Conservation (phyloP, 148 eudicot genomes). For the Fallopia convolvulus region DNA sequence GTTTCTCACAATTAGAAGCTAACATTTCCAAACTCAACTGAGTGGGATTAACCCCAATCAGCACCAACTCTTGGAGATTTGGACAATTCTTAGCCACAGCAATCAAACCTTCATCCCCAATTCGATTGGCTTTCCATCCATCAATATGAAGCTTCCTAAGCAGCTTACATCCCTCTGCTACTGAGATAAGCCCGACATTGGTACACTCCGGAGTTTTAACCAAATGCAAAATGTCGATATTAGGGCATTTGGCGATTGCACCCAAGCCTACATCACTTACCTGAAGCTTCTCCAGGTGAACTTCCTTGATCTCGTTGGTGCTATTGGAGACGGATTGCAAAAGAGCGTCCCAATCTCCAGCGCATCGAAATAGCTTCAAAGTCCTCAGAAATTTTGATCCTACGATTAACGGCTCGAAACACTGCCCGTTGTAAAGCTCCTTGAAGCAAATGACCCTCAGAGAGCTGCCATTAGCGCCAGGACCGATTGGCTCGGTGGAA, state of each 20-base stretch:
- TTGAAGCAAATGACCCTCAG: slow-evolving; percentile 34
- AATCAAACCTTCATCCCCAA: slow-evolving; percentile 42
- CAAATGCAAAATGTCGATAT: slow-evolving; percentile 39
- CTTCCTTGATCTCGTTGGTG: slow-evolving; percentile 23
- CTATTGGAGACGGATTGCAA: slow-evolving; percentile 20
- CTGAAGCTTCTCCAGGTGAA: slow-evolving; percentile 52
- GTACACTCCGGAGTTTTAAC: slow-evolving; percentile 51
- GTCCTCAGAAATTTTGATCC: slow-evolving; percentile 32
- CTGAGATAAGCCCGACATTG: slow-evolving; percentile 30
- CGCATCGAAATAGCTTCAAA: slow-evolving; percentile 31
- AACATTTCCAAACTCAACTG: slow-evolving; percentile 28
- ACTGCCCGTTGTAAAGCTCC: slow-evolving; percentile 48
- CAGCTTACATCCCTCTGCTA: slow-evolving; percentile 40
- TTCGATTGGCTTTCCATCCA: slow-evolving; percentile 58
- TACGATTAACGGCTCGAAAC: slow-evolving; percentile 34
- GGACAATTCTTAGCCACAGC: slow-evolving; percentile 35
- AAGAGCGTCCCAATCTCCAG: slow-evolving; percentile 44
- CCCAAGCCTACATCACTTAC: slow-evolving; percentile 36
- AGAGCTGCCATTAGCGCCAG: slow-evolving; percentile 25
- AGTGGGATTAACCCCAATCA: slow-evolving; percentile 45
- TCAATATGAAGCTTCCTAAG: slow-evolving; percentile 49
- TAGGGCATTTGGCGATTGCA: slow-evolving; percentile 29
- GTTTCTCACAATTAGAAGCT: slow-evolving; percentile 35
- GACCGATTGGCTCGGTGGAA: slow-evolving; percentile 28
- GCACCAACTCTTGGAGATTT: slow-evolving; percentile 42